Base-by-base conservation (phyloP, 2,329 filamentous ascomycete genomes). In the Trichoderma aggressivum region DNA sequence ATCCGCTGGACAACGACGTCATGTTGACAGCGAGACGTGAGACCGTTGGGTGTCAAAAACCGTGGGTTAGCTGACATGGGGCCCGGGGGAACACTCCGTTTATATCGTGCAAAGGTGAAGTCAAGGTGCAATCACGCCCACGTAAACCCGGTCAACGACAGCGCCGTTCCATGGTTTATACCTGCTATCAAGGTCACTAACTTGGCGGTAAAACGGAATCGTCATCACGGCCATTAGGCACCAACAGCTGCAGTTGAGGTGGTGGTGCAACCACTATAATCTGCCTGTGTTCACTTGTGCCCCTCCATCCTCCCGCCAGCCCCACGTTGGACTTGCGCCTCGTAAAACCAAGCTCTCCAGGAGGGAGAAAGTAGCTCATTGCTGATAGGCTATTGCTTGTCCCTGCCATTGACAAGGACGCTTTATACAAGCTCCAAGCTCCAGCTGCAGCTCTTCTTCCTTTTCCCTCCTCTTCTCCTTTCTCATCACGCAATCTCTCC, bases 201-300 rank as follows among this genome's bases (percentile, higher is more conserved):
- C 8, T 26, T 28, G 12, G 1, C 24, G 24, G 5, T 59, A 59
- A 60, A 50, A 53, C 11, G n/a, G 47, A 24, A 53, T 5, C 55
- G 56, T 63, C 39, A 50, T 59, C 64, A 1, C 24, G 32, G 24
- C 26, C 24, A 47, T 69, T 43, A 61, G 65, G 65, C 65, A 61
- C 65, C 65, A 69, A 69, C 39, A 47, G 55, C 65, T 59, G 65
- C 65, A 61, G 36, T 12, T 12, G 21, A 28, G 56, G 61, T 61
- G 65, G 59, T 63, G 67, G 67, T 43, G 67, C 67, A 70, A 70
- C 67, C 67, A 70, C 67, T 63, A 63, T 70, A 70, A 62, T n/a
- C 66, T 56, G 43, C 21, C 43, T 21, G 43, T 50, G 43, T 50
- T 32, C 32, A 28, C 55, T 14, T 56, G 59, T 70, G 67, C 67